Evolutionary conservation across 2,329 filamentous ascomycete genomes (phyloP).

Genomic region (Colletotrichum lentis): DNA sequence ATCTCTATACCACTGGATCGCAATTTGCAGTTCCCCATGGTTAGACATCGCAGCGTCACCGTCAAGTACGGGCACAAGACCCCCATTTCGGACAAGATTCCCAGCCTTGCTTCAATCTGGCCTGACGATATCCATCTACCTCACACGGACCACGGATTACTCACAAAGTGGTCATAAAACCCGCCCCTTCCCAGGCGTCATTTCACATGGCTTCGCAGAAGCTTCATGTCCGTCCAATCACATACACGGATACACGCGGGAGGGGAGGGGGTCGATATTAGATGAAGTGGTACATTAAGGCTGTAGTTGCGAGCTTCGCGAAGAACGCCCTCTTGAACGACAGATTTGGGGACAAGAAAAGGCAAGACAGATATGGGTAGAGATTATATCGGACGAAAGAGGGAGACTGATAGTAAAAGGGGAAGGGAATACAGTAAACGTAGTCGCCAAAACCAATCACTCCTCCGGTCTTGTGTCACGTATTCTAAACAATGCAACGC

Average conservation of each 20-base stretch:
- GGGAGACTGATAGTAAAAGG: constrained; percentile 7
- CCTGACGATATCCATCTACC: not conserved
- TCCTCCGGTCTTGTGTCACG: constrained; percentile 16
- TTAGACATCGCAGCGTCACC: not conserved
- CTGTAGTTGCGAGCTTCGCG: not conserved
- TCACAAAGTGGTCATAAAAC: not conserved
- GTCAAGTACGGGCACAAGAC: not conserved
- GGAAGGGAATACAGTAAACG: constrained; percentile 9
- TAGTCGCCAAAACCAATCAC: constrained; percentile 9
- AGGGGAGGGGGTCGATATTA: not conserved
- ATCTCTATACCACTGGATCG: not conserved
- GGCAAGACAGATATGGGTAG: not conserved
- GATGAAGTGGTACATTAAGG: constrained; percentile 1
- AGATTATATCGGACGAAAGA: constrained; percentile 22
- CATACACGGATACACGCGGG: not conserved
- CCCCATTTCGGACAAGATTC: not conserved
- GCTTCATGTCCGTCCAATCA: not conserved
- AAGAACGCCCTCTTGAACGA: not conserved
- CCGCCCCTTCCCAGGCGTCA: not conserved
- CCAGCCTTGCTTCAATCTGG: not conserved
- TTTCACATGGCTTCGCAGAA: not conserved
- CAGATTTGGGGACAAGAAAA: not conserved
- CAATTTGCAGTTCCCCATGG: not conserved
- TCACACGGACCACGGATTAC: not conserved
- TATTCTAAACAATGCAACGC: constrained; percentile 34